Base-by-base conservation (phyloP, 495 filamentous ascomycete species). In the Cercophora newfieldiana region DNA sequence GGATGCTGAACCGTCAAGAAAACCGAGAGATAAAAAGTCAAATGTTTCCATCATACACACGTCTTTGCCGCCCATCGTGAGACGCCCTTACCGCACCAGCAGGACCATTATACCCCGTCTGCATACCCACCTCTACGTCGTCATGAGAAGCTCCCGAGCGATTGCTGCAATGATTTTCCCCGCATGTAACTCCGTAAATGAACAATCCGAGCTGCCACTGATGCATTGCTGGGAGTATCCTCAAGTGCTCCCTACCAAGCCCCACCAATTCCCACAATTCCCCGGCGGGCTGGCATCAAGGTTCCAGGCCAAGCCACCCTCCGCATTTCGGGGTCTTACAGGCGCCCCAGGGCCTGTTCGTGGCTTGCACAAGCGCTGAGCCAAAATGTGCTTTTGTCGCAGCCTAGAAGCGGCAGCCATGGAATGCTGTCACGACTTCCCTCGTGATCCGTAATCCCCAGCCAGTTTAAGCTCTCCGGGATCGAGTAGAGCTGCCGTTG, bases 391-490 rank as follows among this genome's bases (percentile, higher is more conserved):
- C 50, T 44, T n/a, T 18, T 8, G 47, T 18, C 19, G 30, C 21
- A 29, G 30, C 24, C 22, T 44, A 24, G 47, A 21, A 51, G 14
- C 56, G n/a, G 64, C 61, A 14, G 12, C 14, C 31, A 51, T 6
- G 58, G 22, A 44, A 8, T 16, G 2, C 4, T 14, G 37, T 16
- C 37, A 33, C 18, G 37, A 14, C 37, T 44, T 16, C 18, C 18
- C 37, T 33, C n/a, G n/a, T n/a, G n/a, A n/a, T 18, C 50, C 50
- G n/a, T 53, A 8, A 22, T 2, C n/a, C n/a, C 25, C 24, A 10
- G 8, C 2, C 22, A 1, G n/a, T 59, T 80, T 85, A 88, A 59
- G 85, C 87, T 75, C 86, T 87, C 66, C 86, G 84, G 31, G 85
- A 87, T 56, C 85, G 77, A 48, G 83, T 83, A 31, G 81, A 77